These are phyloP conservation scores for Trypanosoma vivax DNA, from an alignment of 208 protist species.

Conservation along the genomic window DNA sequence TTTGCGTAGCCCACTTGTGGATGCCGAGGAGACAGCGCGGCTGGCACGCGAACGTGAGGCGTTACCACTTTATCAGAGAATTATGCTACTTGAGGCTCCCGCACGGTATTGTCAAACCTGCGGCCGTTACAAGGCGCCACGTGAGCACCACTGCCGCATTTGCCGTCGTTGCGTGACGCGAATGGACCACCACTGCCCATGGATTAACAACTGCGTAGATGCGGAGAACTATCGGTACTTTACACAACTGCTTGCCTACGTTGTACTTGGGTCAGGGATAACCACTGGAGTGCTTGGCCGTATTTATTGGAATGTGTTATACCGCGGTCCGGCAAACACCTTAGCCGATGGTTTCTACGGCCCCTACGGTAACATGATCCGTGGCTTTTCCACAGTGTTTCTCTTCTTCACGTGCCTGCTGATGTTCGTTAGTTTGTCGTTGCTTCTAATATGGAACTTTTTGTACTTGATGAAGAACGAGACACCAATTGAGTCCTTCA, in stretches of 20 bases:
- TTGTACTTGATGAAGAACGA: slow-evolving; percentile 41
- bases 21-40: slow-evolving; percentile 30
- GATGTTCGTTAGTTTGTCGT: slow-evolving; percentile 43
- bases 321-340: slow-evolving; percentile 2
- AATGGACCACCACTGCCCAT: slow-evolving; percentile 91
- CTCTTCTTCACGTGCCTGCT: slow-evolving; percentile 21
- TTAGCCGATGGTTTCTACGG: slow-evolving; percentile 26
- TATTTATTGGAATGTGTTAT: slow-evolving; percentile 10
- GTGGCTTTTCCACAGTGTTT: slow-evolving; percentile 23
- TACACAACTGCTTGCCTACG: slow-evolving; percentile 51
- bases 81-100: slow-evolving; percentile 45
- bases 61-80: slow-evolving; percentile 24
- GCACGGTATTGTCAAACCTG: slow-evolving; percentile 60
- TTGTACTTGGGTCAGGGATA: slow-evolving; percentile 32
- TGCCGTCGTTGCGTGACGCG: slow-evolving; percentile 72
- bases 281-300: slow-evolving; percentile 26
- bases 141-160: slow-evolving; percentile 81
- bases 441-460: slow-evolving; percentile 36
- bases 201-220: slow-evolving; percentile 87
- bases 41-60: slow-evolving; percentile 25
- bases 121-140: slow-evolving; percentile 71
- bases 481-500: slow-evolving; percentile 50
- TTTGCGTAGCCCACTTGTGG: slow-evolving; percentile 21
- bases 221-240: slow-evolving; percentile 83
- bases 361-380: slow-evolving; percentile 5